Percentiles rank a stretch among this genome's conserved stretches.
Evolutionary conservation across 345 rosid genomes (phyloP).

Genomic region (Viola odorata): DNA sequence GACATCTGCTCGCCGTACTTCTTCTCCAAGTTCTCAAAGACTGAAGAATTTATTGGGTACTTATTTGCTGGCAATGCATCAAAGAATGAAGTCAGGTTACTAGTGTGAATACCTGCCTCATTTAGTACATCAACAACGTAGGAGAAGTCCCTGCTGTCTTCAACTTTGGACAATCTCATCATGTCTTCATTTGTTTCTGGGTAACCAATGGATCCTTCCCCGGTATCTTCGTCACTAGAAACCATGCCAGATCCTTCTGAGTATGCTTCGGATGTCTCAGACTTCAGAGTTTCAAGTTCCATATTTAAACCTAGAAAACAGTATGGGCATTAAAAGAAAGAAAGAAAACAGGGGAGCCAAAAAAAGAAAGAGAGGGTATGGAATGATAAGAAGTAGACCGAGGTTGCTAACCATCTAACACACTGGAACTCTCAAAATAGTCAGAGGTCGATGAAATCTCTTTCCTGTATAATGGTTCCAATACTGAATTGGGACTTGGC

Average conservation of each 20-base stretch:
- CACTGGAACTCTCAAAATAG: conserved; percentile 21
- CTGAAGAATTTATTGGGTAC: conserved; percentile 28
- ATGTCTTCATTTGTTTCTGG: conserved; percentile 30
- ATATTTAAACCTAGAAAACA: conserved; percentile 32
- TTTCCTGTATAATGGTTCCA: conserved; percentile 39
- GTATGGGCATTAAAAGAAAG: neutral
- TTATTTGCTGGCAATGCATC: conserved; percentile 25
- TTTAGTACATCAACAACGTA: conserved; percentile 57
- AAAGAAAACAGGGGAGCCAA: neutral
- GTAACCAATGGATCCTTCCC: conserved; percentile 18
- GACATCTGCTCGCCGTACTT: conserved; percentile 52
- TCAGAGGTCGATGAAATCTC: conserved; percentile 27
- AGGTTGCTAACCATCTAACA: conserved; percentile 37
- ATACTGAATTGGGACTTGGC: conserved; percentile 81
- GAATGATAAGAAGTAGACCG: conserved; percentile 1
- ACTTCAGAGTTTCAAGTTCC: conserved; percentile 44
- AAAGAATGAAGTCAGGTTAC: conserved; percentile 14
- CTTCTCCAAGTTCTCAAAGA: conserved; percentile 73
- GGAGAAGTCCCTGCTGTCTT: conserved; percentile 53
- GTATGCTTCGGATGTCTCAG: conserved; percentile 43
- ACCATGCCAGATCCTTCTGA: conserved; percentile 52
- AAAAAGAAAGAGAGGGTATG: neutral
- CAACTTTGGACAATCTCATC: conserved; percentile 18
- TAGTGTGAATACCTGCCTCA: conserved; percentile 45
- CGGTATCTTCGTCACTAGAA: conserved; percentile 54